Evolutionary conservation across 176 grass and related monocot species (phyloP).

Genomic region (Ensete glaucum): DNA sequence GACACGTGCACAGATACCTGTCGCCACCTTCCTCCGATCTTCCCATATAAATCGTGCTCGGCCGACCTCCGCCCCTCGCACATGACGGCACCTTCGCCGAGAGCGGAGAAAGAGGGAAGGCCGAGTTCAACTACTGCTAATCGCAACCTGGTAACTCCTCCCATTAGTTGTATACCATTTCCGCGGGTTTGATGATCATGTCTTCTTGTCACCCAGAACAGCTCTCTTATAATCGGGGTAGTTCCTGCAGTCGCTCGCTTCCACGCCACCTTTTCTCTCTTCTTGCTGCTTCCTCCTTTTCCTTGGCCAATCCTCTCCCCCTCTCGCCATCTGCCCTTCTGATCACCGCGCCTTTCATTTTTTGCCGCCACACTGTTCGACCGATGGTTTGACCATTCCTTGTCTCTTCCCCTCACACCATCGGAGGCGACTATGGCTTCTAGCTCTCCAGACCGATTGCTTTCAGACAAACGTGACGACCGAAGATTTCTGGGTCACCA

Average conservation of each 20-base stretch:
- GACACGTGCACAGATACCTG: constrained; percentile 6
- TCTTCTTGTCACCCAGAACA: too few species aligned
- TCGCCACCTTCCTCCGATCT: neutral
- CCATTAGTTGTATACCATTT: too few species aligned
- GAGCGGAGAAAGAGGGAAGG: too few species aligned
- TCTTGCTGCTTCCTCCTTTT: neutral
- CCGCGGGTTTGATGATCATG: too few species aligned
- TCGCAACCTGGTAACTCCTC: too few species aligned
- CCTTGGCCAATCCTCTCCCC: too few species aligned
- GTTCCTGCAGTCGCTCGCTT: too few species aligned
- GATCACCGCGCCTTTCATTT: too few species aligned
- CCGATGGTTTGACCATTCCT: neutral
- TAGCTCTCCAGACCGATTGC: neutral
- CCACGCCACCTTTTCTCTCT: neutral
- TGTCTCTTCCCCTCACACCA: neutral
- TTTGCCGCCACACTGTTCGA: too few species aligned
- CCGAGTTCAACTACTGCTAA: too few species aligned
- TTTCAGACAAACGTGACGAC: neutral
- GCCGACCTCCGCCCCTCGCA: neutral
- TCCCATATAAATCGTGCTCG: neutral
- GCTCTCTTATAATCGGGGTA: too few species aligned
- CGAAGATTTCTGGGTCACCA: neutral
- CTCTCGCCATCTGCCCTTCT: too few species aligned
- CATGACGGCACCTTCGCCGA: neutral
- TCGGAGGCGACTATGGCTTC: neutral